Percentiles rank a stretch among this genome's conserved stretches.
Evolutionary conservation across 352 stramenopile species (phyloP).

Genomic region (Phytophthora crassamura): DNA sequence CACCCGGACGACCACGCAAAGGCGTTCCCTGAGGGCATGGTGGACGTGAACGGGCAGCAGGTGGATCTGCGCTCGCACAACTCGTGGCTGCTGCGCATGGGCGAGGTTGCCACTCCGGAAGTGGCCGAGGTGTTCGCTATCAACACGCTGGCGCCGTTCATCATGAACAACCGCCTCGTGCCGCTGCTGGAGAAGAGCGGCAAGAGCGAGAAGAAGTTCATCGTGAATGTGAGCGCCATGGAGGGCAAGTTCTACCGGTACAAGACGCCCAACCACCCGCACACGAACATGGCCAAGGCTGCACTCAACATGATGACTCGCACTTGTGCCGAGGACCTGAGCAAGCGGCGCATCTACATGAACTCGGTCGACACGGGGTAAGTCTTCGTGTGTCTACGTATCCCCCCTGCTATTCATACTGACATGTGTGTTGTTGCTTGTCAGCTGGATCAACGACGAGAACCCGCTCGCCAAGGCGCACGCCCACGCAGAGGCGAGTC

Average conservation of each 20-base stretch:
- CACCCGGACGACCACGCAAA: constrained; percentile 62
- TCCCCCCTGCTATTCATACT: constrained; percentile 2
- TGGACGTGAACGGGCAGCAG: constrained; percentile 97
- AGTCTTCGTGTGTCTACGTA: constrained; percentile 24
- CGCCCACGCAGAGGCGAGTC: constrained; percentile 90
- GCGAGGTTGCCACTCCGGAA: constrained; percentile 90
- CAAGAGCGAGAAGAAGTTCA: constrained; percentile 84
- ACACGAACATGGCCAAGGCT: constrained; percentile 99
- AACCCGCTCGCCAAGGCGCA: constrained; percentile 95
- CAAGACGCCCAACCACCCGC: constrained; percentile 97
- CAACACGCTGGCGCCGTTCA: constrained; percentile 97
- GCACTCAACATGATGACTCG: constrained; percentile 99
- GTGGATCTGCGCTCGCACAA: constrained; percentile 95
- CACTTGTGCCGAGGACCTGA: constrained; percentile 95
- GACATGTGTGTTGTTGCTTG: constrained; percentile 6
- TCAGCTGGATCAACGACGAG: constrained; percentile 98
- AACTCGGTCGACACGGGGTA: constrained; percentile 97
- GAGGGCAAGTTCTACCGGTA: constrained; percentile 98
- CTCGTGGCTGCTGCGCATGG: constrained; percentile 96
- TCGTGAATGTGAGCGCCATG: constrained; percentile 98
- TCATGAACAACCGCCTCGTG: constrained; percentile 95
- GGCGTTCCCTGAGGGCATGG: constrained; percentile 75
- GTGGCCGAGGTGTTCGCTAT: constrained; percentile 92
- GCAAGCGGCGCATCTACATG: constrained; percentile 96
- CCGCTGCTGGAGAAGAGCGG: constrained; percentile 84